These are phyloP conservation scores for Myriosclerotinia duriaeana DNA, from an alignment of 2,329 filamentous ascomycete genomes.

Conservation along the genomic window DNA sequence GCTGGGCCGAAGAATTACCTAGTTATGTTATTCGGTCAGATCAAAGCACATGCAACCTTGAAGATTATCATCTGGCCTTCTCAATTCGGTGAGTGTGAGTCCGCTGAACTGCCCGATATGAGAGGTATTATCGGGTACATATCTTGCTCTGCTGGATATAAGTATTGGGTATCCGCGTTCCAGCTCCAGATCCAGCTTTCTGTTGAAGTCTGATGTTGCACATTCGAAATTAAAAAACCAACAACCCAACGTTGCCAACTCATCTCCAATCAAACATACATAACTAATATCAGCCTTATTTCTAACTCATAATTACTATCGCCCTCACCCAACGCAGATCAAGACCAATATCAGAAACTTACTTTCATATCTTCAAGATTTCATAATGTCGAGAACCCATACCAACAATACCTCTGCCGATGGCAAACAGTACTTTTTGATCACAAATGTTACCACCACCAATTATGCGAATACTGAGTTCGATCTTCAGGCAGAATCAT, in stretches of 20 bases:
- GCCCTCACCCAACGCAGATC: not conserved
- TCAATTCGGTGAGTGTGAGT: not conserved
- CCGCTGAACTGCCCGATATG: constrained; percentile 8
- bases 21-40: constrained; percentile 12
- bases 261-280: constrained; percentile 1
- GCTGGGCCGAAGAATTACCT: constrained; percentile 7
- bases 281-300: not conserved
- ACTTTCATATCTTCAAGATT: not conserved
- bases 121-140: not conserved
- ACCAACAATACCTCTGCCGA: constrained; percentile 2
- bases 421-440: constrained; percentile 28
- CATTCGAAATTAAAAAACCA: constrained; percentile 5
- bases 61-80: constrained; percentile 23
- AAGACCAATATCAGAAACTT: not conserved
- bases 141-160: not conserved
- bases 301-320: not conserved
- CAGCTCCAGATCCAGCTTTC: not conserved
- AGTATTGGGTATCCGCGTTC: constrained; percentile 20
- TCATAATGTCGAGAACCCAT: constrained; percentile 16
- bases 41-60: not conserved
- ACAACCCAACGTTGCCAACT: constrained; percentile 21
- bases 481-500: constrained; percentile 31
- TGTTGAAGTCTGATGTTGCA: constrained; percentile 19
- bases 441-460: constrained; percentile 24
- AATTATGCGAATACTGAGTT: constrained; percentile 24